A percentile compares a stretch with the other conserved stretches of the same genome.
Evolutionary conservation across 805 yeast species (phyloP).

Genomic region (Torulaspora delbrueckii): DNA sequence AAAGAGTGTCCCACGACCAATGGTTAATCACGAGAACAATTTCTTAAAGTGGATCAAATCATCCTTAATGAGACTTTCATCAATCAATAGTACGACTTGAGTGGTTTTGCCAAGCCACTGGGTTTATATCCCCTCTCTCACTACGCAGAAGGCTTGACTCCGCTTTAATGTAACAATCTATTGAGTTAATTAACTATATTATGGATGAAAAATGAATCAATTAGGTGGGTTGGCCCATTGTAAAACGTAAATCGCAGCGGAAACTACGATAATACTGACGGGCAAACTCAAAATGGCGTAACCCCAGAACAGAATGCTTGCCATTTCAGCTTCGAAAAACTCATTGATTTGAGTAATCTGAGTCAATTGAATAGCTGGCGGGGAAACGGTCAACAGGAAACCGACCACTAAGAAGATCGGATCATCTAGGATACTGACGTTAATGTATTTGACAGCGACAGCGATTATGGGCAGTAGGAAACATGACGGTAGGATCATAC

Average conservation of each 20-base stretch:
- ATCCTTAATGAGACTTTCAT: no score
- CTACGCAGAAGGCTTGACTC: background rate
- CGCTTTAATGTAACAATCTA: background rate
- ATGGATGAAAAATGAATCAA: background rate
- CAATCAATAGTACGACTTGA: no score
- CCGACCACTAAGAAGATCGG: constrained; percentile 77
- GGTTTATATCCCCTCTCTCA: background rate
- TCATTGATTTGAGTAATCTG: constrained; percentile 76
- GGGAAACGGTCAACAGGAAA: constrained; percentile 68
- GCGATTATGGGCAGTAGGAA: constrained; percentile 64
- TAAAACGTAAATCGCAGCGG: constrained; percentile 50
- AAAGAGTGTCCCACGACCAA: no score
- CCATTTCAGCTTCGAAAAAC: constrained; percentile 75
- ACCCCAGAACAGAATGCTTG: constrained; percentile 78
- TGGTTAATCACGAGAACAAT: no score
- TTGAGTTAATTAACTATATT: background rate
- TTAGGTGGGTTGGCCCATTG: constrained; percentile 36
- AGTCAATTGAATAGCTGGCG: constrained; percentile 79
- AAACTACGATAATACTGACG: constrained; percentile 67
- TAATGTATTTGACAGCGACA: constrained; percentile 55
- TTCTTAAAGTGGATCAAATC: no score
- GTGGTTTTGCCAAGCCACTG: background rate
- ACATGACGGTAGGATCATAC: constrained; percentile 74
- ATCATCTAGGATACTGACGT: constrained; percentile 67
- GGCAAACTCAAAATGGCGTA: constrained; percentile 73